Percentiles rank a stretch among this genome's conserved stretches.
phyloP scores from a whole-genome alignment of 192 early-diverging fungal species.

The Coemansia sp. region DNA sequence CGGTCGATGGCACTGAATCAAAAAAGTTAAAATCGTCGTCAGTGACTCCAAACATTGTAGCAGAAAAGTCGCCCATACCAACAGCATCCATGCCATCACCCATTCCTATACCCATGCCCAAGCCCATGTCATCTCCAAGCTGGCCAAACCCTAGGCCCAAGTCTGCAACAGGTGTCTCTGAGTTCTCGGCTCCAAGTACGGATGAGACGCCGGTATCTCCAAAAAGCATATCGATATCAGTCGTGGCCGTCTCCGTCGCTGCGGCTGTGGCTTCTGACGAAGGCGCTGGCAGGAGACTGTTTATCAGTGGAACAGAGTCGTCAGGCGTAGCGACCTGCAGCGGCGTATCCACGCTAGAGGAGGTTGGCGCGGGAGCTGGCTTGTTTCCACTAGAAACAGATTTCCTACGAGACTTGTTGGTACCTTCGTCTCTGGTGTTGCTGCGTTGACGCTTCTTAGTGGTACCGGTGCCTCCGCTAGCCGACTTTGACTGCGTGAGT shows the following conservation, averaged over 20 bases:
- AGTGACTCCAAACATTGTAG: conserved; percentile 49
- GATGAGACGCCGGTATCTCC: conserved; percentile 15
- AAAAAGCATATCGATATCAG: conserved; percentile 39
- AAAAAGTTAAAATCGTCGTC: conserved; percentile 53
- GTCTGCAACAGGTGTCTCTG: conserved; percentile 23
- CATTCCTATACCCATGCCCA: conserved; percentile 28
- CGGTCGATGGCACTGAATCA: conserved; percentile 29
- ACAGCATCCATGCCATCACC: conserved; percentile 16
- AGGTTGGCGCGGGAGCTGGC: conserved; percentile 4
- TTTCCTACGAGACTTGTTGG: conserved; percentile 36
- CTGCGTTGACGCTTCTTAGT: conserved; percentile 47
- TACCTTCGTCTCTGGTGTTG: conserved; percentile 22
- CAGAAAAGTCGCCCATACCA: conserved; percentile 31
- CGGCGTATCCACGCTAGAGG: neutral
- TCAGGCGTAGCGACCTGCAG: conserved; percentile 1
- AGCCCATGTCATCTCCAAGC: conserved; percentile 21
- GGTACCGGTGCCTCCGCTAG: conserved; percentile 7
- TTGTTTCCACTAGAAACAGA: conserved; percentile 5
- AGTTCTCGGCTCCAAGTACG: conserved; percentile 15
- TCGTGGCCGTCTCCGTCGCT: neutral
- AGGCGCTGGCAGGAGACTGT: conserved; percentile 1
- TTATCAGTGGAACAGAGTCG: conserved; percentile 4
- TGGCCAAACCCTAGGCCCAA: conserved; percentile 26
- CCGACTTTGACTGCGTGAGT: conserved; percentile 1
- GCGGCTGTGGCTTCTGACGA: neutral